Conservation (phyloP, 495 filamentous ascomycete species). For the Haplographium delicatum region DNA sequence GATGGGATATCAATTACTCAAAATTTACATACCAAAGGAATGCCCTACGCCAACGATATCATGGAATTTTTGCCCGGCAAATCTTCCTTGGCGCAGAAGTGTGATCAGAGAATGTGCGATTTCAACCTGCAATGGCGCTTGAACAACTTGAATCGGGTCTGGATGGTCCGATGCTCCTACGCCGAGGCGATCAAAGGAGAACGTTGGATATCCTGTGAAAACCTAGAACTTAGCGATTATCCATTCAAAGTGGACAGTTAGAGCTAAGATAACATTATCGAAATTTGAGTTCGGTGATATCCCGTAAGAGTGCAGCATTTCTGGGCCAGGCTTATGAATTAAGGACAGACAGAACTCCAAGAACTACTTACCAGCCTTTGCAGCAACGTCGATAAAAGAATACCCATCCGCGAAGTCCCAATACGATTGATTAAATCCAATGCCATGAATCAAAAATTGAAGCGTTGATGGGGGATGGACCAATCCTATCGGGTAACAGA, state of each 20-base stretch:
- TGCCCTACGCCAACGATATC: slow-evolving; percentile 38
- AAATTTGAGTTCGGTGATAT: too few relatives aligned
- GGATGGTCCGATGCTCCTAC: slow-evolving; percentile 32
- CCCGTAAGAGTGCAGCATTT: too few relatives aligned
- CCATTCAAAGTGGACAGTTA: too few relatives aligned
- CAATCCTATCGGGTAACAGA: not conserved
- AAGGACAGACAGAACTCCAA: too few relatives aligned
- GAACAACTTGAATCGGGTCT: slow-evolving; percentile 32
- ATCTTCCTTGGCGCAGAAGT: slow-evolving; percentile 24
- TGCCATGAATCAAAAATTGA: slow-evolving; percentile 16
- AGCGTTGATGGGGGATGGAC: not conserved
- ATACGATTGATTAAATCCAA: slow-evolving; percentile 8
- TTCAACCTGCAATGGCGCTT: slow-evolving; percentile 33
- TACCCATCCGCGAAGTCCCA: slow-evolving; percentile 13
- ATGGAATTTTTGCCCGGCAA: slow-evolving; percentile 25
- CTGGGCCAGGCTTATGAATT: too few relatives aligned
- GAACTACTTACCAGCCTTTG: too few relatives aligned
- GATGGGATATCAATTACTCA: too few relatives aligned
- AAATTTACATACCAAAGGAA: slow-evolving; percentile 35
- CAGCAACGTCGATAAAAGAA: slow-evolving; percentile 32
- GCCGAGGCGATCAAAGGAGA: slow-evolving; percentile 40
- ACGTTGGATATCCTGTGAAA: slow-evolving; percentile 37
- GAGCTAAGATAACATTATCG: too few relatives aligned
- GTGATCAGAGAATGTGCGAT: slow-evolving; percentile 32
- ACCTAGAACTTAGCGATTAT: too few relatives aligned